Evolutionary conservation across 495 filamentous ascomycete species (phyloP).

Genomic region (Penicillium macrosclerotiorum): DNA sequence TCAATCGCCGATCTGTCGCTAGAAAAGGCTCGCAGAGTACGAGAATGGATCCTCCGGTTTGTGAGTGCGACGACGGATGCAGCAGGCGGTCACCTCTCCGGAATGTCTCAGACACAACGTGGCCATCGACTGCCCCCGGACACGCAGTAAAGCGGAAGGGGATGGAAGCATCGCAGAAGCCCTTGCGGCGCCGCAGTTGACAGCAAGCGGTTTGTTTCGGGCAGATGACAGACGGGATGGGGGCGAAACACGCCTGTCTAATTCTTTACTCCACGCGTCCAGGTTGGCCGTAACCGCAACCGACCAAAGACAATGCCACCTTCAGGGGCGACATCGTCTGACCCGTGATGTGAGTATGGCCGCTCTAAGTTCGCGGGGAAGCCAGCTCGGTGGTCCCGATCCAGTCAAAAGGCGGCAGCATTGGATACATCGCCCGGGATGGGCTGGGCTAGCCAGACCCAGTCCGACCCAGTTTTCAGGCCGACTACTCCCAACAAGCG

Average conservation of each 20-base stretch:
- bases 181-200: conserved; percentile 7
- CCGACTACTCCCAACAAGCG: too few species aligned
- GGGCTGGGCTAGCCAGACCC: conserved; percentile 10
- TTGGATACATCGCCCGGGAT: conserved; percentile 10
- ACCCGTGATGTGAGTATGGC: conserved; percentile 11
- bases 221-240: conserved; percentile 6
- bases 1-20: conserved; percentile 44
- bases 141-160: conserved; percentile 37
- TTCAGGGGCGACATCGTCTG: conserved; percentile 22
- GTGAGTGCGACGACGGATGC: conserved; percentile 51
- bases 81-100: conserved; percentile 34
- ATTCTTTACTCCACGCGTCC: neutral
- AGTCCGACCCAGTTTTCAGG: conserved; percentile 9
- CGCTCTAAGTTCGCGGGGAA: conserved; percentile 17
- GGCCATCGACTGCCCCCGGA: conserved; percentile 46
- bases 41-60: conserved; percentile 73
- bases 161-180: neutral
- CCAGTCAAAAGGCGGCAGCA: conserved; percentile 8
- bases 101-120: conserved; percentile 31
- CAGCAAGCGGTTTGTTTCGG: conserved; percentile 3
- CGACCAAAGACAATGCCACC: conserved; percentile 5
- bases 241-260: conserved; percentile 6
- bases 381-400: conserved; percentile 14
- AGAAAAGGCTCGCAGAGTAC: conserved; percentile 64
- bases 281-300: conserved; percentile 16